Base-by-base conservation (phyloP, 495 filamentous ascomycete genomes). In the Pyronema domesticum region DNA sequence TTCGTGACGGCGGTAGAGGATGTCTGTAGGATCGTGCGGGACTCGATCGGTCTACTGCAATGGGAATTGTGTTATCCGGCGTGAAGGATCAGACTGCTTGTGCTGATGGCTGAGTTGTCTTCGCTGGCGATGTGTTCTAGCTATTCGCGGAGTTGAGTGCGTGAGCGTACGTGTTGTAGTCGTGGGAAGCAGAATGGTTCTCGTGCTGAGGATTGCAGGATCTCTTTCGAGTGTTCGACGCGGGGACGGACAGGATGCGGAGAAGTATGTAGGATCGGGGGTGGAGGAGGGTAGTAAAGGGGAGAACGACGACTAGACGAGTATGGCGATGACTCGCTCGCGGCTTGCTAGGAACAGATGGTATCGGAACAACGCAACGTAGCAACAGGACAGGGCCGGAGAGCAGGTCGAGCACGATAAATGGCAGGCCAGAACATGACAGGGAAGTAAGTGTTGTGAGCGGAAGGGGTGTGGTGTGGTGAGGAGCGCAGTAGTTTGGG, bases 161-260 rank as follows among this genome's bases (percentile, higher is more conserved):
- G 45, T 30, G 23, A 30, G 60, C 45, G 55, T 58, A 58, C 11
- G 48, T 34, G 15, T 11, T 33, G 37, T 40, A 10, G 17, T 14
- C n/a, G 10, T 14, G 3, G 36, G 13, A 43, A 53, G 61, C 62
- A 64, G 61, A 57, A 63, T 40, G 58, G 57, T 55, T 57, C 57
- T 60, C 56, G 51, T 63, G 61, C 61, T 64, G 60, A 60, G 61
- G 61, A 64, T 64, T 64, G 61, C 61, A 64, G 61, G 59, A 54
- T 59, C 51, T 55, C 36, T 36, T 57, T 63, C 59, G 56, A 37
- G 50, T 47, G 60, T 58, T 57, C 39, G 51, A 59, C 48, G 53
- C 45, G 53, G 50, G 56, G 50, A 42, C 53, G 57, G 37, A 34
- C 40, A 53, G 49, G 35, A n/a, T 35, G 9, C 35, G 50, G 42